A percentile compares a stretch with the other conserved stretches of the same genome.
Conservation (phyloP, 2,329 filamentous ascomycete species). For the Beauveria rudraprayagi region DNA sequence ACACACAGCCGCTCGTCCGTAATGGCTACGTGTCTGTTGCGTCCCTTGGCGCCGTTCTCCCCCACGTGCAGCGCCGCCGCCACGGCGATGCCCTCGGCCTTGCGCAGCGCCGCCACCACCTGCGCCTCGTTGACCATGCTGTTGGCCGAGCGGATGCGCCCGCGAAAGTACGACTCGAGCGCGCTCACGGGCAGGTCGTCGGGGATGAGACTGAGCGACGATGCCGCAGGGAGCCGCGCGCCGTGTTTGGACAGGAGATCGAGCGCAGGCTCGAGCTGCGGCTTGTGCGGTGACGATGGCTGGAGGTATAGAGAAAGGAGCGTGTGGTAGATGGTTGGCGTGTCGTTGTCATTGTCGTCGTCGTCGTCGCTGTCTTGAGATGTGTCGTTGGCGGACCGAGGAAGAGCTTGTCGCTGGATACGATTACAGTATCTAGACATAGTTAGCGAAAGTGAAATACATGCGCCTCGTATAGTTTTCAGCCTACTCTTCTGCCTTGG, state of each 20-base stretch:
- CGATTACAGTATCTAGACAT: slow-evolving; percentile 73
- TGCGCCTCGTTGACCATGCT: slow-evolving; percentile 72
- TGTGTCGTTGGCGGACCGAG: slow-evolving; percentile 27
- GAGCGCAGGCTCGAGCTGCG: slow-evolving; percentile 71
- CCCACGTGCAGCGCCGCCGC: slow-evolving; percentile 70
- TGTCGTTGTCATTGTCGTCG: slow-evolving; percentile 36
- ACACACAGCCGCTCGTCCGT: slow-evolving; percentile 83
- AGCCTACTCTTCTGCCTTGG: slow-evolving; percentile 84
- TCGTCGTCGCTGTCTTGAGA: slow-evolving; percentile 29
- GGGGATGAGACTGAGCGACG: slow-evolving; percentile 80
- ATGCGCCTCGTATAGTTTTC: neutral
- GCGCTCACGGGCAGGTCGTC: slow-evolving; percentile 68
- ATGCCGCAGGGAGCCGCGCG: slow-evolving; percentile 78
- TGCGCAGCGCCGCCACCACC: slow-evolving; percentile 67
- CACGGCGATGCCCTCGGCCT: slow-evolving; percentile 69
- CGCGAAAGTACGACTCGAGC: slow-evolving; percentile 84
- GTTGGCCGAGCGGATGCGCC: slow-evolving; percentile 80
- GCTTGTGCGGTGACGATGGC: slow-evolving; percentile 63
- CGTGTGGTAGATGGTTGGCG: slow-evolving; percentile 82
- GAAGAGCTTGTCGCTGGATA: slow-evolving; percentile 56
- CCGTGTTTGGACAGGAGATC: slow-evolving; percentile 87
- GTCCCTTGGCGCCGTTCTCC: slow-evolving; percentile 23
- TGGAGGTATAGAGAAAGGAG: slow-evolving; percentile 83
- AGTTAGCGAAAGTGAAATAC: neutral
- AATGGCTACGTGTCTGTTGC: slow-evolving; percentile 64